Base-by-base conservation (phyloP, 2,329 filamentous ascomycete species). In the Fusarium pseudoanthophilum region DNA sequence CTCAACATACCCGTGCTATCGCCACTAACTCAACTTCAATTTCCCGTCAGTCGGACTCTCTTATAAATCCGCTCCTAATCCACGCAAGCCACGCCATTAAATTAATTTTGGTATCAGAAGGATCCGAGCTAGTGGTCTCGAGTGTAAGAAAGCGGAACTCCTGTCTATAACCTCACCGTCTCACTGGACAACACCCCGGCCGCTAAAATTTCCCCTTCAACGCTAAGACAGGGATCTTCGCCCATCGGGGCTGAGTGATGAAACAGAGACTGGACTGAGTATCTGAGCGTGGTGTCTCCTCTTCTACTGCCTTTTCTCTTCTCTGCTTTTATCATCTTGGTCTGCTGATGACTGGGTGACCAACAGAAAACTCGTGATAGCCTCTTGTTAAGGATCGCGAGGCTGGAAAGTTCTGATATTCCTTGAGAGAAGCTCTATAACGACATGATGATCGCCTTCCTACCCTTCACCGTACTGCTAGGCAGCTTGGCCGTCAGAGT, bases 171-270 rank as follows among this genome's bases (percentile, higher is more conserved):
- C 45, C 42, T 39, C 32, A 42, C 9, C 9, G 11, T 62, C n/a
- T 71, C 28, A 73, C 60, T 73, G 70, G 70, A 34, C 48, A 21
- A 55, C 14, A 52, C 26, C 39, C 56, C n/a, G 24, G 32, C 55
- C 68, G 34, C 52, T 40, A 68, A 34, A 48, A 63, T 67, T 42
- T 68, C 67, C 45, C 45, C 42, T 36, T 55, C 53, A 32, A 60
- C 64, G 55, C 69, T 65, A 73, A 60, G 26, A 43, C 56, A 67
- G 26, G 67, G 68, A 67, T 71, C 70, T 56, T 49, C 34, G 48
- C 40, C 66, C 63, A 43, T n/a, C 28, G 51, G 52, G 70, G 70
- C 70, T 73, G 60, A 71, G 57, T 46, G 46, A 51, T 71, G 68
- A 71, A 71, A 71, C 67, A 52, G 37, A 43, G 43, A 58, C 24